These are phyloP conservation scores for Pichia sp. DNA, from an alignment of 1,139 yeast species.

Conservation along the genomic window DNA sequence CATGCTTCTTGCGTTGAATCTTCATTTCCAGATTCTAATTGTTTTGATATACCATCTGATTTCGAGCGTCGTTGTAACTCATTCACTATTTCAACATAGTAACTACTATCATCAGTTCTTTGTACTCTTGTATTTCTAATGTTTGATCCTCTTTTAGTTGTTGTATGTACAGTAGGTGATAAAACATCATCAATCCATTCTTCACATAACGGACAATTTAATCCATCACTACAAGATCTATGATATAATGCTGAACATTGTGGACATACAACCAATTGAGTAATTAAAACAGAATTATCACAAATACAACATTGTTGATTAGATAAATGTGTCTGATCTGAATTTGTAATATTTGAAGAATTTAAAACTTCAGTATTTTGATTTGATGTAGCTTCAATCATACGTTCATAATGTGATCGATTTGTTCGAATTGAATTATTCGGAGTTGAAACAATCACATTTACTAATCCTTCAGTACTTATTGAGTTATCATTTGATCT, in stretches of 20 bases:
- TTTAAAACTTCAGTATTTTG: no score
- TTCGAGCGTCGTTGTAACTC: slow-evolving; percentile 12
- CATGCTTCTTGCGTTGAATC: slow-evolving; percentile 11
- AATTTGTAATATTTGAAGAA: no score
- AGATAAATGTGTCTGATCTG: slow-evolving; percentile 1
- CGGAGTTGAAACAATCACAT: slow-evolving; percentile 3
- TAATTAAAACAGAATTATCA: slow-evolving; percentile 11
- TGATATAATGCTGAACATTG: slow-evolving; percentile 20
- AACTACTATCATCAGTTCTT: slow-evolving; percentile 20
- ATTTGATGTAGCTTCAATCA: slow-evolving; percentile 1
- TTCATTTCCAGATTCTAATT: background rate
- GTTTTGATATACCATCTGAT: background rate
- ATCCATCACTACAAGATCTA: slow-evolving; percentile 18
- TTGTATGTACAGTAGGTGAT: slow-evolving; percentile 6
- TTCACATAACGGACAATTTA: slow-evolving; percentile 19
- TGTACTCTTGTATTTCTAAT: background rate
- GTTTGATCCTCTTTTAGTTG: slow-evolving; percentile 13
- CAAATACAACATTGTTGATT: slow-evolving; percentile 19
- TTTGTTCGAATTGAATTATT: background rate
- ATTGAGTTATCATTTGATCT: background rate
- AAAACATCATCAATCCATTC: slow-evolving; percentile 14
- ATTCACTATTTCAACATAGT: slow-evolving; percentile 25
- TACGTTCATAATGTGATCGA: slow-evolving; percentile 3
- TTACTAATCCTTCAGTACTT: background rate
- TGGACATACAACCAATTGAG: slow-evolving; percentile 17